Evolutionary conservation across 495 filamentous ascomycete genomes (phyloP).

Genomic region (Trichoderma erinaceum): DNA sequence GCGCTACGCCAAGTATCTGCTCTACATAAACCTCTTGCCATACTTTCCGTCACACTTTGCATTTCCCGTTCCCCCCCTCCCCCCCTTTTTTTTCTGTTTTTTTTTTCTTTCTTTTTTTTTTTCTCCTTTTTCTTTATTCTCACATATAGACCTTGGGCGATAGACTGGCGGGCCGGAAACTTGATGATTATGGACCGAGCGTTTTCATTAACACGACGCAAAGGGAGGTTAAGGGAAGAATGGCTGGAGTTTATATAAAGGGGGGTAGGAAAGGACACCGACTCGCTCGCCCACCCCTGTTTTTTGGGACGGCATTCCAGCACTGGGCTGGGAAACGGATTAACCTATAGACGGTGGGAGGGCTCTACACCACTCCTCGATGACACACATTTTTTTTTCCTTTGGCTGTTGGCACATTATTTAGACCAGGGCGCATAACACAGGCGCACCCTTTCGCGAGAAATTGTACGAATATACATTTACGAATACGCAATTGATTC

Average conservation of each 20-base stretch:
- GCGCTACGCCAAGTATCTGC: background rate
- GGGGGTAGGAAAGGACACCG: background rate
- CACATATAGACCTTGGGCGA: constrained; percentile 8
- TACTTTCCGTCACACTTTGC: background rate
- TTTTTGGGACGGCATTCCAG: background rate
- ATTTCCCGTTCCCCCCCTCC: background rate
- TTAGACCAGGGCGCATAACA: background rate
- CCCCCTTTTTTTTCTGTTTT: constrained; percentile 23
- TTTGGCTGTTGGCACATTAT: constrained; percentile 6
- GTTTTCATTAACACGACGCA: constrained; percentile 5
- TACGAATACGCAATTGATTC: background rate
- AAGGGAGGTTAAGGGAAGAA: background rate
- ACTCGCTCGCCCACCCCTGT: background rate
- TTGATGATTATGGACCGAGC: constrained; percentile 10
- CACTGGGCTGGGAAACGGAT: background rate
- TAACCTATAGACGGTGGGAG: constrained; percentile 2
- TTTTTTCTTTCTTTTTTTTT: constrained; percentile 22
- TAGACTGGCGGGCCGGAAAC: constrained; percentile 12
- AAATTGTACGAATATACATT: constrained; percentile 2
- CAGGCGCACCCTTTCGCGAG: constrained; percentile 15
- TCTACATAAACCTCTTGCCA: background rate
- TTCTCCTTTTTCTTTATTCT: background rate
- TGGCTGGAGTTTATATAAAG: constrained; percentile 3
- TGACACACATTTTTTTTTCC: constrained; percentile 1
- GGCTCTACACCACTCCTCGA: background rate